phyloP scores from a whole-genome alignment of 495 filamentous ascomycete species.

The Mycothermus thermophilus region DNA sequence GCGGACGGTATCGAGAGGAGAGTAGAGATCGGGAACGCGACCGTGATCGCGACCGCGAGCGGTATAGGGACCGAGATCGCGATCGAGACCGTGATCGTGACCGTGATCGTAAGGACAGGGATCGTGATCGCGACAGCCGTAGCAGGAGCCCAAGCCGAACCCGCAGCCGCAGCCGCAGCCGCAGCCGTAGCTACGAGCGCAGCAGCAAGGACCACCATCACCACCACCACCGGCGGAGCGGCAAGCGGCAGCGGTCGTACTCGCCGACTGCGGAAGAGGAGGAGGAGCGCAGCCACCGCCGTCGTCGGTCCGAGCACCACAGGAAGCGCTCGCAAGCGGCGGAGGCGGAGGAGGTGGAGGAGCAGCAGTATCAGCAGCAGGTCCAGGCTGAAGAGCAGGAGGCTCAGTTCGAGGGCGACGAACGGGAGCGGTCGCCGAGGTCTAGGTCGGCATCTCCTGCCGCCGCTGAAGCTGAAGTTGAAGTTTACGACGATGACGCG shows the following conservation, averaged over 20 bases:
- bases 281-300: constrained; percentile 15
- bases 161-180: constrained; percentile 22
- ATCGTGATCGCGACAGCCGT: constrained; percentile 7
- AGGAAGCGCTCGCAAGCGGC: constrained; percentile 32
- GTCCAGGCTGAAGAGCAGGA: background rate
- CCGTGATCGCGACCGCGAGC: constrained; percentile 18
- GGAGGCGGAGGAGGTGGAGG: no score
- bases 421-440: constrained; percentile 2
- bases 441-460: constrained; percentile 39
- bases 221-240: constrained; percentile 21
- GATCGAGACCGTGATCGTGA: constrained; percentile 5
- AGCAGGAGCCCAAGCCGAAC: constrained; percentile 3
- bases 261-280: constrained; percentile 31
- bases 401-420: background rate
- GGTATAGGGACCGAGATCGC: constrained; percentile 1
- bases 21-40: constrained; percentile 11
- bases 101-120: constrained; percentile 15
- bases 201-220: constrained; percentile 25
- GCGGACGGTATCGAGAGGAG: constrained; percentile 11
- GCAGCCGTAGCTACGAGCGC: constrained; percentile 32
- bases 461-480: background rate
- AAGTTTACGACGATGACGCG: no score
- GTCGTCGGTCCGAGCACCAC: constrained; percentile 33
- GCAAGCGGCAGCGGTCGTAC: constrained; percentile 44
- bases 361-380: constrained; percentile 24